These are phyloP conservation scores for Microdochium paspali DNA, from an alignment of 2,329 filamentous ascomycete genomes.

Conservation along the genomic window DNA sequence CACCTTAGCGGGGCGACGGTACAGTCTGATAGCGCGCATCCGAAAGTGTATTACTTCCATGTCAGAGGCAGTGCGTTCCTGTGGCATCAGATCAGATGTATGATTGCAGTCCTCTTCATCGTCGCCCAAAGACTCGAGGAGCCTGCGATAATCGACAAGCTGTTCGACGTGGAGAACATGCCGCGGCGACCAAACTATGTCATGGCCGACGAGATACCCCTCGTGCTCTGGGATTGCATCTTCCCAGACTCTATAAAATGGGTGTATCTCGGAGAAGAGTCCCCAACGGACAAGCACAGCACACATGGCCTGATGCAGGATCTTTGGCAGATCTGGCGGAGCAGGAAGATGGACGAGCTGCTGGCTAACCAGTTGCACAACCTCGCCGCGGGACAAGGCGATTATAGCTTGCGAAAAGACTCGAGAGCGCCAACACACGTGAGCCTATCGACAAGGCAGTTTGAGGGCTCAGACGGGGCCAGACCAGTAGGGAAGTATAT, in stretches of 20 bases:
- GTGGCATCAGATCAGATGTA: slow-evolving; percentile 96
- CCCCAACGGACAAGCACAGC: slow-evolving; percentile 51
- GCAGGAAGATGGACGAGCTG: slow-evolving; percentile 82
- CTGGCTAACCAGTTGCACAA: slow-evolving; percentile 67
- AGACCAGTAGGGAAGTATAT: slow-evolving; percentile 43
- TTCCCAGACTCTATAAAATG: slow-evolving; percentile 62
- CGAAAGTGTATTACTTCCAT: slow-evolving; percentile 78
- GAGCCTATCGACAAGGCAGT: slow-evolving; percentile 15
- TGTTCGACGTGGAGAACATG: slow-evolving; percentile 64
- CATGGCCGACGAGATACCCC: slow-evolving; percentile 81
- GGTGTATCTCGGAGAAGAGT: slow-evolving; percentile 67
- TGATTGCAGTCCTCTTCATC: slow-evolving; percentile 87
- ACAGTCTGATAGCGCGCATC: slow-evolving; percentile 16
- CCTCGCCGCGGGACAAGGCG: slow-evolving; percentile 30
- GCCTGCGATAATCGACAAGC: slow-evolving; percentile 59
- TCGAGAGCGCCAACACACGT: slow-evolving; percentile 6
- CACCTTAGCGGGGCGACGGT: slow-evolving; percentile 6
- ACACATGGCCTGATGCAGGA: slow-evolving; percentile 59
- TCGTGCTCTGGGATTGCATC: slow-evolving; percentile 93
- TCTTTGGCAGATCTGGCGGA: slow-evolving; percentile 76
- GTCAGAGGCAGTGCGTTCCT: slow-evolving; percentile 88
- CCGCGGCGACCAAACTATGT: slow-evolving; percentile 77
- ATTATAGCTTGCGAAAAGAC: slow-evolving; percentile 11
- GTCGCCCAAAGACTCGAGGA: slow-evolving; percentile 81
- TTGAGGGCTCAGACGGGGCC: slow-evolving; percentile 45